These are phyloP conservation scores for Pseudogymnoascus sp. DNA, from an alignment of 2,329 filamentous ascomycete genomes.

Conservation along the genomic window DNA sequence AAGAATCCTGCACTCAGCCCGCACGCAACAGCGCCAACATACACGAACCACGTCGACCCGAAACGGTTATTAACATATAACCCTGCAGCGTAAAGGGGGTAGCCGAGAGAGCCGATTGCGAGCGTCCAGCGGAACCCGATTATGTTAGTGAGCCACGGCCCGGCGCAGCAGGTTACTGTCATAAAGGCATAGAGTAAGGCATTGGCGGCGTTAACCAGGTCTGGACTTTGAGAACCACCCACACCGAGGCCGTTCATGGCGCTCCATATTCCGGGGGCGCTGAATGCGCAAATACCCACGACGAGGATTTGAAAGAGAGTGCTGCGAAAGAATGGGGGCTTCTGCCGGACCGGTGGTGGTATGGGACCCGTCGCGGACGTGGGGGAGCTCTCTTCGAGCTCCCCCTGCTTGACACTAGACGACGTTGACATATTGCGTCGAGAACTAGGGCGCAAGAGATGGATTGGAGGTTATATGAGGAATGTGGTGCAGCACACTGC, in stretches of 20 bases:
- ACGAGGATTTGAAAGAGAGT: conserved; percentile 34
- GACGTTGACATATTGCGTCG: neutral
- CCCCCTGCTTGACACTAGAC: neutral
- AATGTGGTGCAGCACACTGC: neutral
- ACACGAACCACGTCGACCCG: conserved; percentile 35
- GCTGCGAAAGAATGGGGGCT: neutral
- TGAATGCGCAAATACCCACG: conserved; percentile 36
- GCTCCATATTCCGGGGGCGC: conserved; percentile 37
- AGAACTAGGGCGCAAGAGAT: neutral
- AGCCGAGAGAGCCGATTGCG: conserved; percentile 37
- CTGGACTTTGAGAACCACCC: conserved; percentile 36
- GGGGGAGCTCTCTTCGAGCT: neutral
- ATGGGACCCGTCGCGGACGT: neutral
- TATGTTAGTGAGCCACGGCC: conserved; percentile 33
- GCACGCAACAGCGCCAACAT: conserved; percentile 33
- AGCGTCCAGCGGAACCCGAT: conserved; percentile 35
- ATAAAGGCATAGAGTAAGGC: conserved; percentile 41
- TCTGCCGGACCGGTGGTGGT: neutral
- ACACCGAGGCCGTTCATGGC: conserved; percentile 38
- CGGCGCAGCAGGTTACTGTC: conserved; percentile 37
- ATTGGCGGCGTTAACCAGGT: conserved; percentile 40
- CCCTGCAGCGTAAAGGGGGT: conserved; percentile 36
- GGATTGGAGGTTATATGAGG: neutral
- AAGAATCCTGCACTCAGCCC: conserved; percentile 37
- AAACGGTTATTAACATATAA: conserved; percentile 35